Conservation (phyloP, 1,284 basidiomycete species). For the Tilletia caries region DNA sequence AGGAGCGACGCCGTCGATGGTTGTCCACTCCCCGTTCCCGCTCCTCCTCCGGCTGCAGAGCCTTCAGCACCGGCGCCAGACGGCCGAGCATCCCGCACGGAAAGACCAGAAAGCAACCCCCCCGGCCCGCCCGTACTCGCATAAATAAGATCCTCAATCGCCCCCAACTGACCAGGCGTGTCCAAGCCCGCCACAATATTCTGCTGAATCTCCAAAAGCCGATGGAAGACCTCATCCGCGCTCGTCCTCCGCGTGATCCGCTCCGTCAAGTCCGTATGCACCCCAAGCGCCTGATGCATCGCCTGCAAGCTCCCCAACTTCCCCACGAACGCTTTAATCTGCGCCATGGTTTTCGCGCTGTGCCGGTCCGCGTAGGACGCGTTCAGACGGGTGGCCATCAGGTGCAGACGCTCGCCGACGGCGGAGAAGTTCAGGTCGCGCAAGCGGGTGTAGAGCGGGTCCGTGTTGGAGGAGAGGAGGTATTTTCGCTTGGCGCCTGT, state of each 20-base stretch:
- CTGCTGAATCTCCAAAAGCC: conserved; percentile 90
- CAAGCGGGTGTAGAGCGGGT: conserved; percentile 78
- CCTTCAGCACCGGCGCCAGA: no score
- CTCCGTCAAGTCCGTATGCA: conserved; percentile 93
- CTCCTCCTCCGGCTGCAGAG: no score
- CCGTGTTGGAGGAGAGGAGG: conserved; percentile 70
- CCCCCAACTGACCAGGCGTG: conserved; percentile 32
- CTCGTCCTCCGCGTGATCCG: conserved; percentile 60
- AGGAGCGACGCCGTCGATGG: conserved; percentile 29
- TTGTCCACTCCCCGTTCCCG: not conserved
- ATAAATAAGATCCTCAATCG: conserved; percentile 45
- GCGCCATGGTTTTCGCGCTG: conserved; percentile 82
- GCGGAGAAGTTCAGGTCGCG: conserved; percentile 89
- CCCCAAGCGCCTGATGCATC: conserved; percentile 79
- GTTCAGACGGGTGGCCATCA: conserved; percentile 77
- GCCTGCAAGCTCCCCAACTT: conserved; percentile 84
- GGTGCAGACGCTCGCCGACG: conserved; percentile 79
- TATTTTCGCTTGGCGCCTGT: conserved; percentile 72
- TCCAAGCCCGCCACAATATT: conserved; percentile 71
- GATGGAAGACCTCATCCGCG: conserved; percentile 72
- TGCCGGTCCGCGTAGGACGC: conserved; percentile 81
- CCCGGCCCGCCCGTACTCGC: conserved; percentile 13
- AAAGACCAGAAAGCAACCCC: not conserved
- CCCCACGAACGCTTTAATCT: conserved; percentile 91
- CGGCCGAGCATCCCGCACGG: not conserved